Conservation (phyloP, 2,329 filamentous ascomycete species). For the Epichloe hybrida region DNA sequence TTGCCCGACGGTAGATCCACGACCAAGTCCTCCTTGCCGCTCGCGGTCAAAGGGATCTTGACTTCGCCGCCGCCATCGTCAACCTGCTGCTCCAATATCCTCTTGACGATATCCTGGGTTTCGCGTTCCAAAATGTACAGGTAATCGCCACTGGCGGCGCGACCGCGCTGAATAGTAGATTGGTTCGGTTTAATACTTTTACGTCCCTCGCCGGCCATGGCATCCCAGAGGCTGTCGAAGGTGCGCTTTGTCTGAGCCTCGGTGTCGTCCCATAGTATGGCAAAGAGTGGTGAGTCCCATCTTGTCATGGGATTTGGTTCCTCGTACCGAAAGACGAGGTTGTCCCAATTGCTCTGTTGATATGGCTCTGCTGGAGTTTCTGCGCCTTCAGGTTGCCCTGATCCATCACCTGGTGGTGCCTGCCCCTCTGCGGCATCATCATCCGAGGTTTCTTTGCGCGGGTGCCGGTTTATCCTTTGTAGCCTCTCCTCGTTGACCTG, state of each 20-base stretch:
- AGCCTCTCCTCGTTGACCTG: constrained; percentile 48
- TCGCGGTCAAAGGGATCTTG: constrained; percentile 25
- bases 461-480: constrained; percentile 8
- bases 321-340: constrained; percentile 70
- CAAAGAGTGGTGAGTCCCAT: constrained; percentile 77
- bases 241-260: constrained; percentile 40
- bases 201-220: constrained; percentile 47
- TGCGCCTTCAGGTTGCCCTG: neutral
- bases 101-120: constrained; percentile 63
- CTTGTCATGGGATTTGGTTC: constrained; percentile 75
- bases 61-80: constrained; percentile 54
- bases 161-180: constrained; percentile 52
- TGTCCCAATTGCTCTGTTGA: constrained; percentile 53
- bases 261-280: constrained; percentile 62
- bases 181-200: constrained; percentile 61
- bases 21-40: constrained; percentile 33
- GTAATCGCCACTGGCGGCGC: constrained; percentile 57
- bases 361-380: constrained; percentile 27
- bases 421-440: constrained; percentile 5
- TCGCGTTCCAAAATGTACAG: constrained; percentile 67
- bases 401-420: neutral
- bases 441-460: neutral
- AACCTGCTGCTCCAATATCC: constrained; percentile 54
- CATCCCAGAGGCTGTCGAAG: constrained; percentile 62
- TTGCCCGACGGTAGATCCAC: constrained; percentile 50